Conservation (phyloP, 495 filamentous ascomycete genomes). For the Podospora fimiseda region DNA sequence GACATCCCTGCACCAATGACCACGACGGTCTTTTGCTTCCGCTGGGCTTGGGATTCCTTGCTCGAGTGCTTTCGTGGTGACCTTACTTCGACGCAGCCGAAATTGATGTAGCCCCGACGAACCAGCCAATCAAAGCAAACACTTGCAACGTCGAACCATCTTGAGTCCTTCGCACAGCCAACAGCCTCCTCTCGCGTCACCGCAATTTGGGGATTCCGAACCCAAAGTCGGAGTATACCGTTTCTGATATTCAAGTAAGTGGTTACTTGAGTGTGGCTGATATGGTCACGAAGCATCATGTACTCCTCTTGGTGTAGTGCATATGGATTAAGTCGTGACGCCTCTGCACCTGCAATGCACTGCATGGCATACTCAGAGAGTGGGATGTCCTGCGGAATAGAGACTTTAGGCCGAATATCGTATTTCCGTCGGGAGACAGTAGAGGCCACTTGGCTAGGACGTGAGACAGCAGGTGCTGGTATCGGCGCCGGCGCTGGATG, state of each 20-base stretch:
- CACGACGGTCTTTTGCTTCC: conserved; percentile 63
- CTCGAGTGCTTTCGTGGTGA: conserved; percentile 24
- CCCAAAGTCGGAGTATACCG: conserved; percentile 87
- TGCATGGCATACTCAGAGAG: conserved; percentile 76
- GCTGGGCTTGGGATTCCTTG: conserved; percentile 23
- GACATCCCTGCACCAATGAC: conserved; percentile 93
- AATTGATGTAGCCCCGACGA: conserved; percentile 92
- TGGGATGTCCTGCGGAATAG: conserved; percentile 70
- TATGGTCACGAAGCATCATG: conserved; percentile 64
- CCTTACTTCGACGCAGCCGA: conserved; percentile 70
- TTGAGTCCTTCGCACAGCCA: conserved; percentile 82
- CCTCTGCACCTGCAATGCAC: conserved; percentile 79
- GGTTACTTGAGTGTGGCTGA: conserved; percentile 85
- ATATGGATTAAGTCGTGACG: conserved; percentile 85
- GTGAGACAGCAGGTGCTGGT: neutral
- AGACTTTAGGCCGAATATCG: conserved; percentile 64
- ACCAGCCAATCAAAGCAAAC: conserved; percentile 91
- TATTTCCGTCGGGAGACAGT: conserved; percentile 32
- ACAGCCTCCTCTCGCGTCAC: conserved; percentile 84
- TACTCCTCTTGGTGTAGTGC: conserved; percentile 84
- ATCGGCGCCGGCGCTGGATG: neutral
- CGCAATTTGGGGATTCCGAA: conserved; percentile 78
- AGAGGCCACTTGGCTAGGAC: neutral
- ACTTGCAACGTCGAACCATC: conserved; percentile 86
- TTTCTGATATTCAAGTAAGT: conserved; percentile 97